A percentile compares a stretch with the other conserved stretches of the same genome.
phyloP scores from a whole-genome alignment of 192 early-diverging fungal genomes.

The Coemansia umbellata region DNA sequence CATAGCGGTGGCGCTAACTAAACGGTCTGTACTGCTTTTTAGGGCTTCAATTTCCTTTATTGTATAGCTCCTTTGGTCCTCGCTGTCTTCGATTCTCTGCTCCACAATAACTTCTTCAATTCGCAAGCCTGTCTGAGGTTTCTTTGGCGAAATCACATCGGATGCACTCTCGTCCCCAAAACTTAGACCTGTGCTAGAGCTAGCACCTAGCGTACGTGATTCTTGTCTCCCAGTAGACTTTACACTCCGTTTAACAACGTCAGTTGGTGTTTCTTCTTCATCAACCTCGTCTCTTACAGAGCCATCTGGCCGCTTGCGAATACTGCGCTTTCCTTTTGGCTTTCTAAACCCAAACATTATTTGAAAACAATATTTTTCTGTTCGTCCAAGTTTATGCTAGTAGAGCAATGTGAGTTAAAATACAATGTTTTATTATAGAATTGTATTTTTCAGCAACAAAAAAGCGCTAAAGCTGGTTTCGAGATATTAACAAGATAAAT shows the following conservation, averaged over 20 bases:
- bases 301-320: constrained; percentile 23
- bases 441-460: no score
- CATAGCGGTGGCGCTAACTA: background rate
- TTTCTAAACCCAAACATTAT: constrained; percentile 45
- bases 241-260: constrained; percentile 30
- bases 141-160: background rate
- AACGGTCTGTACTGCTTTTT: background rate
- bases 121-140: background rate
- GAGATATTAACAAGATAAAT: no score
- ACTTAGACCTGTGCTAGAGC: constrained; percentile 10
- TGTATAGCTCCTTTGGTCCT: constrained; percentile 10
- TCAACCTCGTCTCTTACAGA: constrained; percentile 3
- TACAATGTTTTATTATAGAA: no score
- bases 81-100: background rate
- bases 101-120: constrained; percentile 2
- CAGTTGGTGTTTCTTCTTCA: constrained; percentile 3
- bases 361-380: no score
- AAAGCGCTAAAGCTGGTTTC: no score
- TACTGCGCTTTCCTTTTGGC: constrained; percentile 34
- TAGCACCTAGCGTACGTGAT: background rate
- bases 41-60: constrained; percentile 8
- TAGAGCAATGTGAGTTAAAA: no score
- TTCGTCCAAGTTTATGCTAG: no score
- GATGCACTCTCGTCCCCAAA: constrained; percentile 2
- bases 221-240: background rate